Base-by-base conservation (phyloP, 2,329 filamentous ascomycete species). In the Venturia asperata region DNA sequence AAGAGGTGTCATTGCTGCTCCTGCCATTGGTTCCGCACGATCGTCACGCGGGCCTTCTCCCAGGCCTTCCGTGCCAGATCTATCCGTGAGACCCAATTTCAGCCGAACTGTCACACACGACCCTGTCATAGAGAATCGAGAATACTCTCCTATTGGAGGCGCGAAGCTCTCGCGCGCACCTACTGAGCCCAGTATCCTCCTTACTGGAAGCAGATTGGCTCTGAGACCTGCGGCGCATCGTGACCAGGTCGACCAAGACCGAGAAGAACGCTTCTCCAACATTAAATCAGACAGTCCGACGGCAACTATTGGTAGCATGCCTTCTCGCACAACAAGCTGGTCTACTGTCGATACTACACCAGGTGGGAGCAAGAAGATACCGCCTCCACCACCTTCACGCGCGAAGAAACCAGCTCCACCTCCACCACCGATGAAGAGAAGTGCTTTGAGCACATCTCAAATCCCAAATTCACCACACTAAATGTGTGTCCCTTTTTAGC, bases 321-420 rank as follows among this genome's bases (percentile, higher is more conserved):
- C 79, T 55, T 83, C 82, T 58, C 77, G 82, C 67, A 79, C 77
- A 39, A 75, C 80, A 27, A 86, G 82, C 71, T 80, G 80, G 70
- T 78, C 77, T 21, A 77, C 76, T 27, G 64, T 66, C 19, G 66
- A 67, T 30, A 69, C 34, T 27, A 64, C 30, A 19, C 65, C 68
- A 21, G 67, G 67, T 63, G 74, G 71, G 65, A 82, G 82, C 73
- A 85, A 84, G 74, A 81, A 80, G 56, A 83, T 85, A 60, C 86
- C 86, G 24, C 86, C 86, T 37, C 86, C 86, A 30, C 84, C 84
- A 34, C 83, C 84, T 10, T 82, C 82, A 27, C 77, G 85, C 71
- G 77, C 83, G 43, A 89, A 87, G 79, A 88, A 88, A 74, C 85
- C 85, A 15, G 82, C 83, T 27, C 85, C 86, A 67, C 84, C 84